Conservation (phyloP, 2,329 filamentous ascomycete species). For the Verticillium isaacii region DNA sequence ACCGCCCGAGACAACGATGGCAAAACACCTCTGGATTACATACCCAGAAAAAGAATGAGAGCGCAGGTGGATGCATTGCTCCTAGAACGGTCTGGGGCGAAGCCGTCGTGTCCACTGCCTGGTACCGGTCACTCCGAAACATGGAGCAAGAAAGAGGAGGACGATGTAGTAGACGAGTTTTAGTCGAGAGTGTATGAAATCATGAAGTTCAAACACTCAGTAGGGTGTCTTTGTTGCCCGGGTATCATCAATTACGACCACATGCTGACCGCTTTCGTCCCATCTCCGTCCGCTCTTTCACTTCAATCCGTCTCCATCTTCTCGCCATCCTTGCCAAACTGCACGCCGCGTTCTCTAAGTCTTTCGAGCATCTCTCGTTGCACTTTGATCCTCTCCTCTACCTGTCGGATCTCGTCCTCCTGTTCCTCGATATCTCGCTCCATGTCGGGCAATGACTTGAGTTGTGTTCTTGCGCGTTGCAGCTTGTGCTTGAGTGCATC, state of each 20-base stretch:
- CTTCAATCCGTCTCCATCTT: constrained; percentile 33
- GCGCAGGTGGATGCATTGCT: no score
- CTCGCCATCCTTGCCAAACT: constrained; percentile 31
- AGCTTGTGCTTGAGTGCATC: constrained; percentile 79
- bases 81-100: no score
- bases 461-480: constrained; percentile 66
- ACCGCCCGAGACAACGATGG: background rate
- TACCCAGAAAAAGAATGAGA: no score
- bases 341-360: constrained; percentile 46
- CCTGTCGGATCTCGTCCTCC: constrained; percentile 61
- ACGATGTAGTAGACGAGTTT: no score
- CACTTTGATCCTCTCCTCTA: constrained; percentile 58
- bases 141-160: no score
- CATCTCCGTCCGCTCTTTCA: background rate
- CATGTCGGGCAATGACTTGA: constrained; percentile 66
- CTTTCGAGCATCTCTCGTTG: constrained; percentile 56
- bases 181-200: no score
- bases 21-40: background rate
- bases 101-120: no score
- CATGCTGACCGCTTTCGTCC: no score
- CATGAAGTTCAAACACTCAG: no score
- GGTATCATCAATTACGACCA: background rate
- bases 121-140: no score
- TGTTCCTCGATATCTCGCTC: constrained; percentile 63
- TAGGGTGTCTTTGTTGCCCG: background rate